Base-by-base conservation (phyloP, 768 basidiomycete species). In the Jaapia argillacea region DNA sequence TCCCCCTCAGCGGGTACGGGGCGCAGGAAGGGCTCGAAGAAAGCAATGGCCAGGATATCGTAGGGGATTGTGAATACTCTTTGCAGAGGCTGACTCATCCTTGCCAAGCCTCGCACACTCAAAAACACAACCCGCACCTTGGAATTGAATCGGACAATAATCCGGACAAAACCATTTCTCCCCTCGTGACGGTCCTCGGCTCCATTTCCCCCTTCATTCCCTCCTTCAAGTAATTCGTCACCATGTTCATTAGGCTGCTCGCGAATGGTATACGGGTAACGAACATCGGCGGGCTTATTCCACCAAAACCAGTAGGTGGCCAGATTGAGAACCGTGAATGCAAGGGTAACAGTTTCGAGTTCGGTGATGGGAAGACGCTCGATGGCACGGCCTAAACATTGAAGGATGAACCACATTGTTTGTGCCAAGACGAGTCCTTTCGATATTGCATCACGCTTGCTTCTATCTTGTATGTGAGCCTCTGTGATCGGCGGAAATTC, bases 301-400 rank as follows among this genome's bases (percentile, higher is more conserved):
- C 58, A 63, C 65, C 64, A 66, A 33, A 58, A 48, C 26, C 46
- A 41, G 41, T 66, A 65, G 26, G 51, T 57, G 33, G 55, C 35
- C 10, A 51, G 26, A 38, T 58, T 63, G 23, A 62, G 45, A 5
- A 50, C 24, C 1, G 44, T 43, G 47, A 47, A 51, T 7, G 51
- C 50, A 18, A 48, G 13, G 13, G 51, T 48, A 37, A 41, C 41
- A 23, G 45, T 43, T 43, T 57, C 52, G 24, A 56, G 46, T 47
- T 48, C 33, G 24, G 54, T 50, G 26, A 57, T 50, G 44, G 28
- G 28, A 6, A 42, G 16, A 16, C 28, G 10, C 28, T 54, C 23
- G 6, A 35, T 26, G 7, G n/a, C 18, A 2, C 62, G 58, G 7
- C 52, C 51, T 3, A 61, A 39, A 41, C 49, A 52, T 36, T 64